Evolutionary conservation across 2,329 filamentous ascomycete species (phyloP).

Genomic region (Colletotrichum sp.): DNA sequence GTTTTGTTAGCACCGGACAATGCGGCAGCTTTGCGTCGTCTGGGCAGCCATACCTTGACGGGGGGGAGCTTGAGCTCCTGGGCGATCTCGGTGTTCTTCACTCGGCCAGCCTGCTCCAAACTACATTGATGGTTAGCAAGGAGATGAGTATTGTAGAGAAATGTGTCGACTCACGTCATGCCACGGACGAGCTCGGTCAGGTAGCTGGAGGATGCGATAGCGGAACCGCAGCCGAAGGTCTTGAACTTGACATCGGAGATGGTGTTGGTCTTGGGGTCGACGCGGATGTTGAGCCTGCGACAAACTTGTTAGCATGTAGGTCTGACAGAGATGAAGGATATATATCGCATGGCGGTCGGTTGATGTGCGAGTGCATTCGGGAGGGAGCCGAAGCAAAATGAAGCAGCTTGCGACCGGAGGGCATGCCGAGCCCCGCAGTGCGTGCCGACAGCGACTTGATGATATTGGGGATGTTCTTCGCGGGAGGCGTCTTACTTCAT

Average conservation of each 20-base stretch:
- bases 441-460: neutral
- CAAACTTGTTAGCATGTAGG: neutral
- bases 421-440: neutral
- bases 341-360: neutral
- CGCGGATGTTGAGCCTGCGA: constrained; percentile 74
- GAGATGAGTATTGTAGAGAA: neutral
- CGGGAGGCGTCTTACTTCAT: constrained; percentile 65
- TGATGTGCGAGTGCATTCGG: neutral
- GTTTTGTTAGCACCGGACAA: constrained; percentile 29
- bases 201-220: constrained; percentile 94
- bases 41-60: constrained; percentile 72
- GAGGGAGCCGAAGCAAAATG: neutral
- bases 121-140: constrained; percentile 6
- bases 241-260: constrained; percentile 98
- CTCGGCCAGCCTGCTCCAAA: constrained; percentile 87
- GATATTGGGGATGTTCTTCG: neutral
- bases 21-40: neutral
- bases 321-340: neutral
- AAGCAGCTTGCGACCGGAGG: neutral
- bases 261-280: constrained; percentile 85
- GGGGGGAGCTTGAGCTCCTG: constrained; percentile 92
- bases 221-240: constrained; percentile 93
- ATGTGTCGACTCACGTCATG: constrained; percentile 66
- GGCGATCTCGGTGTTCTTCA: constrained; percentile 97
- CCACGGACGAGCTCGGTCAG: constrained; percentile 95